Base-by-base conservation (phyloP, 371 early-diverging fungal species). In the Phascolomyces articulosus region DNA sequence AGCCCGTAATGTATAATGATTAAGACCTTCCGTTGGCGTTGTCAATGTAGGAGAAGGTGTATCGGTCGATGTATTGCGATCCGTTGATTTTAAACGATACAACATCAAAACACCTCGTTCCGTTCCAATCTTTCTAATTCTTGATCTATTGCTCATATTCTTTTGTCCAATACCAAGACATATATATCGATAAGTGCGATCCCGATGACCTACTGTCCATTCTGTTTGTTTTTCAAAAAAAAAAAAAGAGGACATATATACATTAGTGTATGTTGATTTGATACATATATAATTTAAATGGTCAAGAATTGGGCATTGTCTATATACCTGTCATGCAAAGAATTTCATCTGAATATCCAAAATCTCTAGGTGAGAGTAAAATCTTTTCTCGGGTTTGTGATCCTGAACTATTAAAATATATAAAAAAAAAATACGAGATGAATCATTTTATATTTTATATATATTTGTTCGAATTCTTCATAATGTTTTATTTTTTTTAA, bases 91-190 rank as follows among this genome's bases (percentile, higher is more conserved):
- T 1, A 81, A n/a, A 9, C 81, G 67, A 62, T 72, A 81, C 15
- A 81, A 48, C 13, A 76, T 38, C 11, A 80, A 34, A 3, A 70
- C 62, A 0, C 81, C 81, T 41, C 63, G 60, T 15, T 75, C 74
- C n/a, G 69, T 66, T 18, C 62, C 54, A n/a, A 53, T 40, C 24
- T 53, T 61, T 15, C 41, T 18, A 18, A 61, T 53, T 31, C 62
- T 49, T 26, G 38, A 51, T 26, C 29, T 13, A 13, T 15, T 53
- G 6, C 48, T 53, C 20, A 23, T 16, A n/a, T 53, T 66, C 24
- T 64, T 55, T 40, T 78, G 75, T 1, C 74, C 73, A 31, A 75
- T 60, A 0, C 81, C 81, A 15, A 81, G 57, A 51, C 81, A 81
- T 18, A 81, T 31, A 55, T 81, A 81, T 9, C 74, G 68, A 49